A percentile compares a stretch with the other conserved stretches of the same genome.
Conservation (phyloP, 2,329 filamentous ascomycete genomes). For the Talaromyces piceae region DNA sequence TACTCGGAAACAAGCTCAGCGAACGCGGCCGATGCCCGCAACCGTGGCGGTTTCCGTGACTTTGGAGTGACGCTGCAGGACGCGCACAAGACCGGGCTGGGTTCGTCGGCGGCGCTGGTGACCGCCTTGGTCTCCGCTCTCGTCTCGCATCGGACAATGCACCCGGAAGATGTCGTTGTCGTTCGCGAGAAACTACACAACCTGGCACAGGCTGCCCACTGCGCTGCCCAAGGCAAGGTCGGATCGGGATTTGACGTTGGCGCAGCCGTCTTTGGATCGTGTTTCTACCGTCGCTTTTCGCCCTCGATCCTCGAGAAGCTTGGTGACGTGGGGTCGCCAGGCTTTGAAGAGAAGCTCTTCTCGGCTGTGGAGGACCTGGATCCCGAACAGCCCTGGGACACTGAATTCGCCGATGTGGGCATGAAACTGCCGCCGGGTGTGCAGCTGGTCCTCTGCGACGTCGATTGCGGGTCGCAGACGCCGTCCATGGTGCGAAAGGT, state of each 20-base stretch:
- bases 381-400: slow-evolving; percentile 61
- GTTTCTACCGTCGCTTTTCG: slow-evolving; percentile 86
- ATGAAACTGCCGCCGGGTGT: slow-evolving; percentile 66
- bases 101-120: slow-evolving; percentile 88
- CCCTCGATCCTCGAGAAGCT: slow-evolving; percentile 62
- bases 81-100: slow-evolving; percentile 92
- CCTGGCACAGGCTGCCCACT: slow-evolving; percentile 86
- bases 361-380: slow-evolving; percentile 57
- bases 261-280: slow-evolving; percentile 84
- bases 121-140: slow-evolving; percentile 63
- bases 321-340: slow-evolving; percentile 57
- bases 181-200: slow-evolving; percentile 70
- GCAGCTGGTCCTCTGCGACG: slow-evolving; percentile 85
- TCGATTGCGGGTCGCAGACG: slow-evolving; percentile 87
- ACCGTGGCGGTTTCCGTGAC: slow-evolving; percentile 57
- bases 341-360: slow-evolving; percentile 61
- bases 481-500: slow-evolving; percentile 95
- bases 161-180: slow-evolving; percentile 36
- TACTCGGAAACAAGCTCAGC: slow-evolving; percentile 64
- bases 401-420: slow-evolving; percentile 61
- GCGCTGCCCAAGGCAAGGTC: slow-evolving; percentile 92
- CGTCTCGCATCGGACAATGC: slow-evolving; percentile 37
- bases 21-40: slow-evolving; percentile 24
- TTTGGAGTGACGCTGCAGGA: slow-evolving; percentile 68
- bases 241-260: slow-evolving; percentile 95